Conservation (phyloP, 139 green algal genomes). For the Asterochloris sp. region DNA sequence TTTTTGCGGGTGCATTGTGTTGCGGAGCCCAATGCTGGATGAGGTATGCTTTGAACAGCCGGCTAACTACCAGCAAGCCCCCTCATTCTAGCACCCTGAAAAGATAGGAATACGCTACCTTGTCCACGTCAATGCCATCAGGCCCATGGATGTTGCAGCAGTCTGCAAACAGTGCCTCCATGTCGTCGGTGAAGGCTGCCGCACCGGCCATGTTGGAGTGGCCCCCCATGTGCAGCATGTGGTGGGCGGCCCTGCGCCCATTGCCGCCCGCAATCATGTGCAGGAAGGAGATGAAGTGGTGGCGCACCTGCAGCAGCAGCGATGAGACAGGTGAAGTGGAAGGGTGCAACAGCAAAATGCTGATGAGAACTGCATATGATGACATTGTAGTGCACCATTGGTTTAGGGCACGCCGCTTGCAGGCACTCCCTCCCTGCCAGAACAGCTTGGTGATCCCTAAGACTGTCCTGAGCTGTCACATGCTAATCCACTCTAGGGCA, state of each 20-base stretch:
- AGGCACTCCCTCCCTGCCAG: too few species aligned
- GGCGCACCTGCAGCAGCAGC: conserved; percentile 19
- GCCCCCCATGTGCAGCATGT: conserved; percentile 69
- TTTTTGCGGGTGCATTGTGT: neutral
- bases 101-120: neutral
- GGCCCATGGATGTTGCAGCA: conserved; percentile 50
- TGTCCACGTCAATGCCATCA: conserved; percentile 80
- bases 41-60: neutral
- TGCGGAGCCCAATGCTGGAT: neutral
- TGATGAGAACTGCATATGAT: too few species aligned
- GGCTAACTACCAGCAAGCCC: too few species aligned
- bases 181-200: conserved; percentile 54
- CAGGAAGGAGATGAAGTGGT: conserved; percentile 90
- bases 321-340: too few species aligned
- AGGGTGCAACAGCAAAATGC: too few species aligned
- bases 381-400: too few species aligned
- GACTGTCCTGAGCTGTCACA: too few species aligned
- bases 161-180: conserved; percentile 61
- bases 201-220: conserved; percentile 53
- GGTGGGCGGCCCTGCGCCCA: conserved; percentile 52
- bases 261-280: conserved; percentile 63
- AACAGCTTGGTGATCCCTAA: too few species aligned
- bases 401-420: too few species aligned
- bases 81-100: neutral
- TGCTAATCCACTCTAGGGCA: too few species aligned